A percentile compares a stretch with the other conserved stretches of the same genome.
Evolutionary conservation across 805 yeast genomes (phyloP).

Genomic region (Cyberlindnera maritima): DNA sequence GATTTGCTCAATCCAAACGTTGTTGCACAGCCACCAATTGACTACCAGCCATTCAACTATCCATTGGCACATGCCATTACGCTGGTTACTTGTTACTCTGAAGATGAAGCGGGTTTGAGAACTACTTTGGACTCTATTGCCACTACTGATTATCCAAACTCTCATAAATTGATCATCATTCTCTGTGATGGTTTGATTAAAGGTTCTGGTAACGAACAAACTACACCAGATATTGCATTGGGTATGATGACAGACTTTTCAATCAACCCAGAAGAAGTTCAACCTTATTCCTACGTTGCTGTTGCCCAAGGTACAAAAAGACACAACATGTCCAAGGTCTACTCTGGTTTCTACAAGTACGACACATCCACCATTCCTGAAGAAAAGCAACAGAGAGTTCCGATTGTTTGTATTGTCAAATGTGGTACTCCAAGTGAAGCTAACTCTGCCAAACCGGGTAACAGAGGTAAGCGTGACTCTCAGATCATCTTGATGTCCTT

Average conservation of each 20-base stretch:
- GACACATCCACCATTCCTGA: slow-evolving; percentile 69
- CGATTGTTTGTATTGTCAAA: slow-evolving; percentile 74
- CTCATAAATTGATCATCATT: slow-evolving; percentile 82
- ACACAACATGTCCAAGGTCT: slow-evolving; percentile 97
- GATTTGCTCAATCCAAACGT: slow-evolving; percentile 70
- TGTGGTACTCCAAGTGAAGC: slow-evolving; percentile 86
- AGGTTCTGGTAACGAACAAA: slow-evolving; percentile 85
- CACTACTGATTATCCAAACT: slow-evolving; percentile 94
- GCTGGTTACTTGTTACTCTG: slow-evolving; percentile 92
- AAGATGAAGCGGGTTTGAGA: slow-evolving; percentile 81
- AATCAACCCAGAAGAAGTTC: slow-evolving; percentile 69
- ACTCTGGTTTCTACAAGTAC: slow-evolving; percentile 90
- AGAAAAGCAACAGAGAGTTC: slow-evolving; percentile 84
- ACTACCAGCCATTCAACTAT: slow-evolving; percentile 80
- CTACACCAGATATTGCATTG: slow-evolving; percentile 89
- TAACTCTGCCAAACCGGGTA: slow-evolving; percentile 75
- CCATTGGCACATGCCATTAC: slow-evolving; percentile 75
- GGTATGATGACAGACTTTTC: slow-evolving; percentile 83
- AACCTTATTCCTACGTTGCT: slow-evolving; percentile 86
- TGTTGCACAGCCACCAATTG: slow-evolving; percentile 88
- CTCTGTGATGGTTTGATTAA: slow-evolving; percentile 94
- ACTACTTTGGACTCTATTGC: slow-evolving; percentile 89
- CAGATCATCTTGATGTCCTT: slow-evolving; percentile 90
- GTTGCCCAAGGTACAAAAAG: slow-evolving; percentile 93
- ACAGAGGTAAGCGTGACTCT: slow-evolving; percentile 95